Evolutionary conservation across 768 basidiomycete genomes (phyloP).

Genomic region (Russula dissimulans): DNA sequence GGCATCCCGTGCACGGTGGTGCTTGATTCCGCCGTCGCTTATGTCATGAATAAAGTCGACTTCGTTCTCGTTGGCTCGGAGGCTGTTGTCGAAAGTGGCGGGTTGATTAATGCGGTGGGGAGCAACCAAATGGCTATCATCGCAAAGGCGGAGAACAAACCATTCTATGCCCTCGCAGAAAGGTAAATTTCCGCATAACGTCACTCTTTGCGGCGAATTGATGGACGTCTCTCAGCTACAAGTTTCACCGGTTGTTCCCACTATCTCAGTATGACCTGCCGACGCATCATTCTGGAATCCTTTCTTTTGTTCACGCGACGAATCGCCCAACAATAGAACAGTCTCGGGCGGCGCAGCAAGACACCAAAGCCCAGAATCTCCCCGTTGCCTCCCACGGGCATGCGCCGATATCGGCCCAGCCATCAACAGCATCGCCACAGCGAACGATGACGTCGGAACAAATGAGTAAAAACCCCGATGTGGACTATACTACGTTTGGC

Average conservation of each 20-base stretch:
- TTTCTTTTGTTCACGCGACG: conserved; percentile 49
- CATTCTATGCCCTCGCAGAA: conserved; percentile 92
- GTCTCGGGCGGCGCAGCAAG: neutral
- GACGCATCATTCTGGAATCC: conserved; percentile 64
- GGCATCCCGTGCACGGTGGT: conserved; percentile 93
- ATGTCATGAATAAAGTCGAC: conserved; percentile 94
- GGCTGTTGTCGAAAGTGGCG: conserved; percentile 95
- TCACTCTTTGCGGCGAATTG: neutral
- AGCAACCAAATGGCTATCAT: conserved; percentile 96
- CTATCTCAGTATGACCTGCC: conserved; percentile 86
- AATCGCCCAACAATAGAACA: conserved; percentile 6
- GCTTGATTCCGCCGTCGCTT: conserved; percentile 92
- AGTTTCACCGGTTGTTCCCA: conserved; percentile 94
- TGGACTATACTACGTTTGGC: conserved; percentile 84
- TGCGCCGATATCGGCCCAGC: conserved; percentile 19
- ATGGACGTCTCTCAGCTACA: conserved; percentile 54
- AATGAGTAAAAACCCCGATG: conserved; percentile 75
- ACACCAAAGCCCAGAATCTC: neutral
- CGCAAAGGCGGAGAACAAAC: conserved; percentile 88
- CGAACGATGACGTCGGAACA: conserved; percentile 71
- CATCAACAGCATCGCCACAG: conserved; percentile 21
- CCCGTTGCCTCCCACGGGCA: conserved; percentile 6
- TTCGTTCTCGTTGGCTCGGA: conserved; percentile 95
- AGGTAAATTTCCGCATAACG: conserved; percentile 37
- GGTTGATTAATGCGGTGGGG: conserved; percentile 85